A percentile compares a stretch with the other conserved stretches of the same genome.
phyloP scores from a whole-genome alignment of 768 basidiomycete genomes.

The Strobilomyces echinocephalus region DNA sequence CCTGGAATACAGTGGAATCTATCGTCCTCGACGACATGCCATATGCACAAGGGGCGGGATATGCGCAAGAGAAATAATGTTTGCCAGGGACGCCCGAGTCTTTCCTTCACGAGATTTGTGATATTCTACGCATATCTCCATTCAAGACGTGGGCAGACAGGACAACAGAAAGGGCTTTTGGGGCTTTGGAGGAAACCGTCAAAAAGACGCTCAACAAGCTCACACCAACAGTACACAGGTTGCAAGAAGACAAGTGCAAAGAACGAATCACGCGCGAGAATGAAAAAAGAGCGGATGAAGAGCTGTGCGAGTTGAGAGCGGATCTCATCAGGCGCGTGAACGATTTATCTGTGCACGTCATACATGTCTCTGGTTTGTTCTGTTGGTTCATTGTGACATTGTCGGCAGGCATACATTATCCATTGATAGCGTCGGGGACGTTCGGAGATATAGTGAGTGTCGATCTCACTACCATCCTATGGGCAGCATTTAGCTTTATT shows the following conservation, averaged over 20 bases:
- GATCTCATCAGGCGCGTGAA: background rate
- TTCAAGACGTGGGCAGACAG: background rate
- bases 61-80: no score
- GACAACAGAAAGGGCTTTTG: background rate
- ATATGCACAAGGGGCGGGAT: no score
- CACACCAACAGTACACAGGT: background rate
- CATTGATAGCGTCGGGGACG: constrained; percentile 1
- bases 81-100: no score
- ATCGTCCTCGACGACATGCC: no score
- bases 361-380: no score
- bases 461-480: background rate
- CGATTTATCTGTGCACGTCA: background rate
- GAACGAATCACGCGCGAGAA: background rate
- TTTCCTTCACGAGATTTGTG: no score
- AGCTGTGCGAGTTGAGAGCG: background rate
- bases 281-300: background rate
- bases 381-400: background rate
- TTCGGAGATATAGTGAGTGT: background rate
- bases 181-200: background rate
- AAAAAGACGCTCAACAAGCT: background rate
- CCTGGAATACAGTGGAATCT: no score
- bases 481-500: background rate
- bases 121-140: no score
- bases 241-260: background rate
- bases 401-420: constrained; percentile 9